Conservation (phyloP, 176 grass and related monocot species). For the Pontederia crassipes region DNA sequence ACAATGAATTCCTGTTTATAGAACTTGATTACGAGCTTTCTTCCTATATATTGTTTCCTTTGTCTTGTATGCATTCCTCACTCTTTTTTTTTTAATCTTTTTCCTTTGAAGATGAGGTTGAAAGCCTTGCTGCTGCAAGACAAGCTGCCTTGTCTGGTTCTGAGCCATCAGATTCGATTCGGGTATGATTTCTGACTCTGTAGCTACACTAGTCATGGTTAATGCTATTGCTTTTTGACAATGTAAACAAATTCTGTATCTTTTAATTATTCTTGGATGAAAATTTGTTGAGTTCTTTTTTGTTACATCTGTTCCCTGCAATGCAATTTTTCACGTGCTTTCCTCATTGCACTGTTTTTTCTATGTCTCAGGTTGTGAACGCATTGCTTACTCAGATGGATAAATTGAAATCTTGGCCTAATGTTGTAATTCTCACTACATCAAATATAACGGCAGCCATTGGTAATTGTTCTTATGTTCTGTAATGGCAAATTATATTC, state of each 20-base stretch:
- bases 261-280: too few species aligned
- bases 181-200: constrained; percentile 41
- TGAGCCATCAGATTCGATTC: constrained; percentile 99
- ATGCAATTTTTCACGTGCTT: constrained; percentile 1
- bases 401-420: constrained; percentile 98
- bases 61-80: constrained; percentile 24
- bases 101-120: constrained; percentile 83
- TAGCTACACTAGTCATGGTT: neutral
- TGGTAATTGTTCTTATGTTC: constrained; percentile 29
- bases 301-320: neutral
- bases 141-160: constrained; percentile 97
- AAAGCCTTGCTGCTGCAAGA: constrained; percentile 99
- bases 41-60: neutral
- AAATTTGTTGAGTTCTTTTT: constrained; percentile 7
- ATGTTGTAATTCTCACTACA: constrained; percentile 97
- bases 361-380: constrained; percentile 80
- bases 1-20: too few species aligned
- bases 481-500: too few species aligned
- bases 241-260: too few species aligned
- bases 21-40: neutral
- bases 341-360: constrained; percentile 5
- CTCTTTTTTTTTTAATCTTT: constrained; percentile 17
- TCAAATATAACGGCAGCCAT: constrained; percentile 99
- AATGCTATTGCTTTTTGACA: neutral
- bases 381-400: constrained; percentile 98